A percentile compares a stretch with the other conserved stretches of the same genome.
phyloP scores from a whole-genome alignment of 768 basidiomycete genomes.

The Leucocoprinus birnbaumii region DNA sequence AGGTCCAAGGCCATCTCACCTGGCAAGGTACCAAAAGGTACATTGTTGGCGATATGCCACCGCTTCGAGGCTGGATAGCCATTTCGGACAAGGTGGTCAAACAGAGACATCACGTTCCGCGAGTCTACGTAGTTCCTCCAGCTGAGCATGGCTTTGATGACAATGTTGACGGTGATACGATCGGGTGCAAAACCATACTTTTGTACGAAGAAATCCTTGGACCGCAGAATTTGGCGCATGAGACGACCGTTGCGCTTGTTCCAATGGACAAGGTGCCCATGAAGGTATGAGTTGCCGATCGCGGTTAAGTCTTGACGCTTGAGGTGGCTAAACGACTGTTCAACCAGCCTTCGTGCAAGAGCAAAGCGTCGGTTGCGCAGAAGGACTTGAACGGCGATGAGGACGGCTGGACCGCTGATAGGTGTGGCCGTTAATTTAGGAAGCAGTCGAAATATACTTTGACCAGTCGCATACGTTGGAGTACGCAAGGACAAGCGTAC shows the following conservation, averaged over 20 bases:
- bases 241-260: slow-evolving; percentile 39
- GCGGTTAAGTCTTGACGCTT: slow-evolving; percentile 32
- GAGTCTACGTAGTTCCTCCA: slow-evolving; percentile 45
- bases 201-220: slow-evolving; percentile 39
- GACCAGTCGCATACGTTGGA: background rate
- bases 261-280: slow-evolving; percentile 33
- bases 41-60: slow-evolving; percentile 25
- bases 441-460: background rate
- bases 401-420: slow-evolving; percentile 23
- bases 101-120: slow-evolving; percentile 47
- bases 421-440: slow-evolving; percentile 10
- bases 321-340: slow-evolving; percentile 21
- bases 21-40: slow-evolving; percentile 44
- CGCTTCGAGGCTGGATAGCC: slow-evolving; percentile 51
- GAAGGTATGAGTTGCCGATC: slow-evolving; percentile 57
- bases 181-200: slow-evolving; percentile 56
- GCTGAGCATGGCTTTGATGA: slow-evolving; percentile 56
- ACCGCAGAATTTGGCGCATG: slow-evolving; percentile 38
- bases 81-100: slow-evolving; percentile 56
- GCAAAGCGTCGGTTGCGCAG: slow-evolving; percentile 37
- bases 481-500: background rate
- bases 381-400: slow-evolving; percentile 34
- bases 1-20: slow-evolving; percentile 21
- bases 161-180: slow-evolving; percentile 66
- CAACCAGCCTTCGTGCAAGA: slow-evolving; percentile 43